Conservation (phyloP, 495 filamentous ascomycete genomes). For the Penicillium simplicissimum region DNA sequence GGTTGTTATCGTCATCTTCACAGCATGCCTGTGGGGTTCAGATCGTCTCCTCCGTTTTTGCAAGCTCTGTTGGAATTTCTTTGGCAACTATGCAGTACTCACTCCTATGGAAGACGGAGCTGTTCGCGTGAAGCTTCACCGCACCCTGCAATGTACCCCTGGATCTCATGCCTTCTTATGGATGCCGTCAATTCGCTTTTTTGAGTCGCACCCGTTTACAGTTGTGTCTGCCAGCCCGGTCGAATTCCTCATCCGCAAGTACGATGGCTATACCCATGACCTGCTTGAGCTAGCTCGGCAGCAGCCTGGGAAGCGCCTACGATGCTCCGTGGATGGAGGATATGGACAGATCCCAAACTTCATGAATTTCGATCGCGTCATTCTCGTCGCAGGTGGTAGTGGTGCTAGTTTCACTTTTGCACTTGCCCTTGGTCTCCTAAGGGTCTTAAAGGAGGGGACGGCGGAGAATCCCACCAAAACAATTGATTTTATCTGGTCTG, state of each 20-base stretch:
- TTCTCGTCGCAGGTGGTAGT: constrained; percentile 60
- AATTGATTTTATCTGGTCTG: constrained; percentile 25
- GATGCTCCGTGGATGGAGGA: constrained; percentile 56
- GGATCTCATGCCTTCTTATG: constrained; percentile 64
- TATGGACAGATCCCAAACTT: constrained; percentile 61
- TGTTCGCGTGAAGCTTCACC: constrained; percentile 55
- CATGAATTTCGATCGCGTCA: constrained; percentile 54
- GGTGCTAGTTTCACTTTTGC: constrained; percentile 56
- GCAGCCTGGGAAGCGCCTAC: constrained; percentile 47
- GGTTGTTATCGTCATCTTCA: constrained; percentile 46
- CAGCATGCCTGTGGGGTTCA: constrained; percentile 48
- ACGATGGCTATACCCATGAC: constrained; percentile 59
- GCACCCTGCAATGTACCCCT: constrained; percentile 43
- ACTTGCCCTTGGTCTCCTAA: constrained; percentile 17
- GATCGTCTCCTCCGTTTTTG: constrained; percentile 53
- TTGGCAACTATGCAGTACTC: constrained; percentile 53
- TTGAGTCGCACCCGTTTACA: constrained; percentile 66
- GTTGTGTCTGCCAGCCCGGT: constrained; percentile 48
- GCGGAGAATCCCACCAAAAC: constrained; percentile 6
- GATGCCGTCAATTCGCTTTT: constrained; percentile 55
- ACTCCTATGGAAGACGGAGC: constrained; percentile 57
- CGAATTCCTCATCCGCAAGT: constrained; percentile 56
- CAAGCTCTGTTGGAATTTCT: constrained; percentile 49
- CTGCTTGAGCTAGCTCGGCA: constrained; percentile 51
- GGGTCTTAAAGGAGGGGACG: constrained; percentile 9